Evolutionary conservation across 768 basidiomycete genomes (phyloP).

Genomic region (Boletellus sp.): DNA sequence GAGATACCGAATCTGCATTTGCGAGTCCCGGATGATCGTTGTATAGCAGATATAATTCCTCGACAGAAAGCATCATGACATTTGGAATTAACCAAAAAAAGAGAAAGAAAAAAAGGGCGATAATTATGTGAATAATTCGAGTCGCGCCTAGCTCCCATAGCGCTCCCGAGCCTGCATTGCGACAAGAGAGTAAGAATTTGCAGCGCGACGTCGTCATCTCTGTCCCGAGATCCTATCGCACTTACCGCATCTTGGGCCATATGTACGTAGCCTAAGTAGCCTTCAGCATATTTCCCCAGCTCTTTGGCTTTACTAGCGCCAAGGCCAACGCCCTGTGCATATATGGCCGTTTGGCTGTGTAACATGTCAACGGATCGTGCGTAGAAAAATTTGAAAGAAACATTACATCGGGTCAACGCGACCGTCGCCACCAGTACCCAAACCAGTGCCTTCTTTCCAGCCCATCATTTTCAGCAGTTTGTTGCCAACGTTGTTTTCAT

Average conservation of each 20-base stretch:
- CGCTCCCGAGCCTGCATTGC: conserved; percentile 35
- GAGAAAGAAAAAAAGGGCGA: conserved; percentile 12
- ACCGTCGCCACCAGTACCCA: conserved; percentile 81
- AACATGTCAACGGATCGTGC: conserved; percentile 8
- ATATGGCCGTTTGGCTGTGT: conserved; percentile 74
- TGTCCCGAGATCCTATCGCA: conserved; percentile 20
- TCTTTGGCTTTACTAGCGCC: conserved; percentile 93
- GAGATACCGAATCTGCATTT: neutral
- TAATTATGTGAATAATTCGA: conserved; percentile 11
- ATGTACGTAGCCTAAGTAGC: conserved; percentile 65
- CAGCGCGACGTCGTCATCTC: conserved; percentile 14
- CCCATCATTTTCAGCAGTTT: conserved; percentile 97
- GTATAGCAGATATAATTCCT: conserved; percentile 18
- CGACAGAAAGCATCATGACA: conserved; percentile 11
- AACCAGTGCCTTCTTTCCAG: conserved; percentile 86
- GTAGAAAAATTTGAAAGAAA: neutral
- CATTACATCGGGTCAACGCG: conserved; percentile 81
- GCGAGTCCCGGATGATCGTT: conserved; percentile 1
- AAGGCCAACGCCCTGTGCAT: conserved; percentile 82
- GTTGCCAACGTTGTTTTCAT: conserved; percentile 86
- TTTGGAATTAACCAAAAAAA: conserved; percentile 9
- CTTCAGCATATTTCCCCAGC: conserved; percentile 65
- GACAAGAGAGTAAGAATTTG: conserved; percentile 26
- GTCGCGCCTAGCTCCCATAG: conserved; percentile 27
- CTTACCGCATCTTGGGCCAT: conserved; percentile 71